Percentiles rank a stretch among this genome's conserved stretches.
These are phyloP conservation scores for Wickerhamiella azyma DNA, from an alignment of 805 yeast species.

Conservation along the genomic window DNA sequence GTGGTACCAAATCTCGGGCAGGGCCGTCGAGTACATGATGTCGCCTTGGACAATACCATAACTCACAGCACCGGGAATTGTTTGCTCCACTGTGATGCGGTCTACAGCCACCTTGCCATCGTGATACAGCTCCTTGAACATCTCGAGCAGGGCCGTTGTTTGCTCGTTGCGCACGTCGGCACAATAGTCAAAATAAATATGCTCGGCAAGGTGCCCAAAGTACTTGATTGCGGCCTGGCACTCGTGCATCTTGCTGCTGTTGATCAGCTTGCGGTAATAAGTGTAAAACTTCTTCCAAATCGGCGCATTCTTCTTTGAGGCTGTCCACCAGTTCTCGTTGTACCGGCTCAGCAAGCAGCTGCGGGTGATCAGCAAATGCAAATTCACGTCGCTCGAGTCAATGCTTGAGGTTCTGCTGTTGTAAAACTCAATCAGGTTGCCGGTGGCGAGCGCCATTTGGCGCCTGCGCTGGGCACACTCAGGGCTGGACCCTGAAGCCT, in stretches of 20 bases:
- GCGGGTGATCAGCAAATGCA: background rate
- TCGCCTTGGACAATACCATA: background rate
- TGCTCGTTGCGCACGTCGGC: background rate
- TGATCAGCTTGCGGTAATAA: background rate
- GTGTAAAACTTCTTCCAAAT: background rate
- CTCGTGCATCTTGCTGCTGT: background rate
- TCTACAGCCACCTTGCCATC: background rate
- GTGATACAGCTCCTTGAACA: background rate
- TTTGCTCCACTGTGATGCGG: background rate
- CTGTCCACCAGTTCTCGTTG: background rate
- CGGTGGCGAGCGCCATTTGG: background rate
- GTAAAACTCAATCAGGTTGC: background rate
- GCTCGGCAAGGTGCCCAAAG: background rate
- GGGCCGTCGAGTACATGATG: background rate
- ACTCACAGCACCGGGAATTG: background rate
- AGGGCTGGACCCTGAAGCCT: background rate
- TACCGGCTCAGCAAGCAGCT: background rate
- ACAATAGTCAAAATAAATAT: background rate
- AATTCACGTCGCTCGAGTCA: background rate
- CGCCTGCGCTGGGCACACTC: background rate
- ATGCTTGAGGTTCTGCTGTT: background rate
- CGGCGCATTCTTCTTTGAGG: background rate
- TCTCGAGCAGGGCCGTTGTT: background rate
- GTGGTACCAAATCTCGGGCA: background rate
- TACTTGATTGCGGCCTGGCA: background rate